These are phyloP conservation scores for Gyromitra esculenta DNA, from an alignment of 2,329 filamentous ascomycete species.

Conservation along the genomic window DNA sequence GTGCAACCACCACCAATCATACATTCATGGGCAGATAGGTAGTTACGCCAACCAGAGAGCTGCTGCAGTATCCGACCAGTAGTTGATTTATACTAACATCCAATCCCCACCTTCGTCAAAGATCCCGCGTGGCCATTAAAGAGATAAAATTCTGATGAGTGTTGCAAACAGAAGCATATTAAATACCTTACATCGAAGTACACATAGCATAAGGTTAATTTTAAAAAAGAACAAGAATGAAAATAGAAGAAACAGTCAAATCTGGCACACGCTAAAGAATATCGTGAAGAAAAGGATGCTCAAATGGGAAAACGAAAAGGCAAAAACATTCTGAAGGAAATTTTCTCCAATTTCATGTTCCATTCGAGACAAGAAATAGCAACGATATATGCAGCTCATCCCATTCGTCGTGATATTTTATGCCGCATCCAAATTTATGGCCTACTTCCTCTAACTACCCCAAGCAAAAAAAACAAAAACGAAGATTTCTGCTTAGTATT, in stretches of 20 bases:
- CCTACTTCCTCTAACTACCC: conserved; percentile 51
- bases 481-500: conserved; percentile 74
- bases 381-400: conserved; percentile 44
- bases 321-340: conserved; percentile 31
- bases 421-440: conserved; percentile 53
- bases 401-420: conserved; percentile 49
- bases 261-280: conserved; percentile 29
- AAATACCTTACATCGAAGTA: conserved; percentile 41
- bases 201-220: conserved; percentile 42
- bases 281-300: conserved; percentile 30
- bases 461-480: conserved; percentile 48
- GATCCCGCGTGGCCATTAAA: neutral
- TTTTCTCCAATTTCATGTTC: conserved; percentile 47
- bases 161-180: conserved; percentile 41
- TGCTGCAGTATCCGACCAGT: neutral
- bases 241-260: conserved; percentile 44
- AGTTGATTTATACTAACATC: neutral
- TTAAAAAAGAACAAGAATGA: conserved; percentile 48
- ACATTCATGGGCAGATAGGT: neutral
- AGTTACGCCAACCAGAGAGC: neutral
- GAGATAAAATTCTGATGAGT: neutral
- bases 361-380: conserved; percentile 46
- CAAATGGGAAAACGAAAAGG: conserved; percentile 24
- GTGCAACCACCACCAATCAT: neutral
- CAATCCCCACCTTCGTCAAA: neutral